Evolutionary conservation across 331 rosid species (phyloP).

Genomic region (Acacia pycnantha): DNA sequence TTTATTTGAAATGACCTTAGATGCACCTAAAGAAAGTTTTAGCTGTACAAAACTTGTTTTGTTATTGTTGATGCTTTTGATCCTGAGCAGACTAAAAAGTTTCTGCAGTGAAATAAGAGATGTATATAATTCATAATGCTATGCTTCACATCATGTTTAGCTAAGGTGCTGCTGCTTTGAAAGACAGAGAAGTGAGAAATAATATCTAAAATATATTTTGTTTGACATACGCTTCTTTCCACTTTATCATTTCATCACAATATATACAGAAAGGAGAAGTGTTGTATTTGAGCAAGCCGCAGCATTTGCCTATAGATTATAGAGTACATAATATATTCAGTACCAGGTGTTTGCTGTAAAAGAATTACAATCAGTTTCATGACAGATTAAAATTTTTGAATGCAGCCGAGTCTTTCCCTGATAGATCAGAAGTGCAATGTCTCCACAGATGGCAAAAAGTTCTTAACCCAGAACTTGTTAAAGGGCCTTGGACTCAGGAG

Average conservation of each 20-base stretch:
- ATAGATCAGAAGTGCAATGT: slow-evolving; percentile 97
- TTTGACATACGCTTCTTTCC: neutral
- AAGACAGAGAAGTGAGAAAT: slow-evolving; percentile 3
- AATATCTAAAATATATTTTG: neutral
- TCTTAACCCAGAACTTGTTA: slow-evolving; percentile 91
- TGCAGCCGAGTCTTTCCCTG: slow-evolving; percentile 90
- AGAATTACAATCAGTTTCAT: slow-evolving; percentile 21
- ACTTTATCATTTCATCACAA: neutral
- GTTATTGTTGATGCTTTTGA: slow-evolving; percentile 9
- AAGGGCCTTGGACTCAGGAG: slow-evolving; percentile 98
- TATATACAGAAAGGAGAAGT: neutral
- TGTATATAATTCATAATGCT: neutral
- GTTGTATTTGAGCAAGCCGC: neutral
- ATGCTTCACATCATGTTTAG: neutral
- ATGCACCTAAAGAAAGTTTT: neutral
- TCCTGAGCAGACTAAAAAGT: neutral
- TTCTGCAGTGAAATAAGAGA: neutral
- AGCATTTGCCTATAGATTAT: neutral
- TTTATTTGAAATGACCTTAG: neutral
- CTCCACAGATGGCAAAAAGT: slow-evolving; percentile 99
- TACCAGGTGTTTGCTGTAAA: neutral
- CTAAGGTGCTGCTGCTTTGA: slow-evolving; percentile 4
- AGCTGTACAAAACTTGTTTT: neutral
- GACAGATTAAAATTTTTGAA: slow-evolving; percentile 30
- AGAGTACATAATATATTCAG: neutral